Evolutionary conservation across 805 yeast species (phyloP).

Genomic region (Yamadazyma laniorum): DNA sequence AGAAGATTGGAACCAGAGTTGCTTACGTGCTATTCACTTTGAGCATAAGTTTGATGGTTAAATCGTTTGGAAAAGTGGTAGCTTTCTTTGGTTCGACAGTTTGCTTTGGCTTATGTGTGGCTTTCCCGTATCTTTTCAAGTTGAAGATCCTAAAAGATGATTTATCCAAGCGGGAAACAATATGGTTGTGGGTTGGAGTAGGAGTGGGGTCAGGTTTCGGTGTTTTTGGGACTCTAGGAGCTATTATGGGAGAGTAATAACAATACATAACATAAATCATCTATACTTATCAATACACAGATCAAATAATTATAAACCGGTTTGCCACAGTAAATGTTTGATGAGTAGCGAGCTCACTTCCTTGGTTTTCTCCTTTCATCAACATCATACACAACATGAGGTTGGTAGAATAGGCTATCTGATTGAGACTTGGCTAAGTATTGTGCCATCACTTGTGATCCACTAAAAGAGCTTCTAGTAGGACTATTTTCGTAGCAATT

Average conservation of each 20-base stretch:
- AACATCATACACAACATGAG: conserved; percentile 18
- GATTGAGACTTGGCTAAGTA: conserved; percentile 68
- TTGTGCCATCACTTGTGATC: conserved; percentile 77
- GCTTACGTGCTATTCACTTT: conserved; percentile 23
- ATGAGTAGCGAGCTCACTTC: conserved; percentile 3
- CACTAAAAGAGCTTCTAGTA: conserved; percentile 31
- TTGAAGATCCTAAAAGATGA: conserved; percentile 22
- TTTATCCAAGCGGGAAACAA: conserved; percentile 12
- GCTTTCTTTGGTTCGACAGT: conserved; percentile 43
- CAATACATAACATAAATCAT: too few species aligned
- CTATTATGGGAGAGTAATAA: conserved; percentile 3
- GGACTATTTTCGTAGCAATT: conserved; percentile 7
- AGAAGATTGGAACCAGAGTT: conserved; percentile 17
- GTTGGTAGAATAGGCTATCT: conserved; percentile 51
- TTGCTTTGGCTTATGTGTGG: conserved; percentile 41
- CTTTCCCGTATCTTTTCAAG: conserved; percentile 40
- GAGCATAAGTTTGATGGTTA: conserved; percentile 27
- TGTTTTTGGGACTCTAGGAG: conserved; percentile 6
- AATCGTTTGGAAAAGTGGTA: conserved; percentile 39
- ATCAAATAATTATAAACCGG: too few species aligned
- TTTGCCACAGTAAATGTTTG: conserved; percentile 3
- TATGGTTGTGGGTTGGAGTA: conserved; percentile 3
- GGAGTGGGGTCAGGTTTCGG: conserved; percentile 2
- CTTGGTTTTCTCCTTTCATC: conserved; percentile 10
- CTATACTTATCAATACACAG: too few species aligned